Conservation (phyloP, 345 rosid species). For the Populus tremula region DNA sequence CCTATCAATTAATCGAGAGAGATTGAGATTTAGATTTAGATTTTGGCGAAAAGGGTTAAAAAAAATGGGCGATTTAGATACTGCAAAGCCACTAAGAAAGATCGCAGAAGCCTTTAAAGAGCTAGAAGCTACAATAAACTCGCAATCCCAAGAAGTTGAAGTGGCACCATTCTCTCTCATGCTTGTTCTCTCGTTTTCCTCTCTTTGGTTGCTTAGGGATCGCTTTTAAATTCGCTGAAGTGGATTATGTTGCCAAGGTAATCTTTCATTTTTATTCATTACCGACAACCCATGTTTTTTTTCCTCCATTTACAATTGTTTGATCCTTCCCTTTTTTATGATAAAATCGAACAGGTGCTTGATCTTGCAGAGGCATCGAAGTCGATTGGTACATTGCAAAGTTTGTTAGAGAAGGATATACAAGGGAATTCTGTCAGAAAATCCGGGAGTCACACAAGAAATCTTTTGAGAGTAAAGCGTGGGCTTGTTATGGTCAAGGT, state of each 20-base stretch:
- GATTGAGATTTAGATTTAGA: background rate
- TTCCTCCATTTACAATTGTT: background rate
- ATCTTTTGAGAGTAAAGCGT: conserved; percentile 89
- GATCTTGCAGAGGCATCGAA: conserved; percentile 75
- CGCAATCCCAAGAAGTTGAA: conserved; percentile 37
- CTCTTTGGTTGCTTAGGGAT: conserved; percentile 87
- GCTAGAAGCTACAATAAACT: background rate
- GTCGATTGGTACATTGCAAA: conserved; percentile 50
- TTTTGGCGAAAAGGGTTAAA: background rate
- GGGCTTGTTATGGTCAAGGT: conserved; percentile 94
- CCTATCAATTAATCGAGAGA: background rate
- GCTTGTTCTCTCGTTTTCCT: conserved; percentile 88
- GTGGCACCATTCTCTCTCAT: conserved; percentile 69
- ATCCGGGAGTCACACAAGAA: conserved; percentile 86
- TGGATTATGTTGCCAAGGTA: conserved; percentile 96
- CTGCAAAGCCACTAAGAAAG: conserved; percentile 9
- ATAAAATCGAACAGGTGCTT: conserved; percentile 49
- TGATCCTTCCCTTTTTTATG: background rate
- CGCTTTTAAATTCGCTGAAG: conserved; percentile 94
- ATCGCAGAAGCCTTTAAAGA: conserved; percentile 16
- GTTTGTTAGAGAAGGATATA: conserved; percentile 60
- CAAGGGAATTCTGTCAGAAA: conserved; percentile 49
- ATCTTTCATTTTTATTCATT: background rate
- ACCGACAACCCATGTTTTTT: background rate
- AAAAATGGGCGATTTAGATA: background rate